Evolutionary conservation across 495 filamentous ascomycete genomes (phyloP), one percentile per base, ranked within the genome.

Genomic region (Penicillium fimorum): DNA sequence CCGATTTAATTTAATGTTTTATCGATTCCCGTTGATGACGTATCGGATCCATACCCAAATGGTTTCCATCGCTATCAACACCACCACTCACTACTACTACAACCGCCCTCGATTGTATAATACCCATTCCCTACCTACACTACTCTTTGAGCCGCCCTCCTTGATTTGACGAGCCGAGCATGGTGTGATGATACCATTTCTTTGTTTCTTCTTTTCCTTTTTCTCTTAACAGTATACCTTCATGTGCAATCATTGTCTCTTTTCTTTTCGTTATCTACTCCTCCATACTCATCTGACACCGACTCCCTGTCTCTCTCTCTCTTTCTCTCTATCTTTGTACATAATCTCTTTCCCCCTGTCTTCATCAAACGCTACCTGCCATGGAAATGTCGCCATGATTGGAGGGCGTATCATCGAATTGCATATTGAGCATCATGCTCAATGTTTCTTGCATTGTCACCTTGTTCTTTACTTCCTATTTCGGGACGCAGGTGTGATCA

Each of bases 1-100:
- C 25, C 56, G 47, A 55, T 54, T 38, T 73, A 71, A 72, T 74
- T 50, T 73, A 73, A 75, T 74, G 66, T 70, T 62, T 76, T 69
- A 72, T 73, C 67, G 68, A 68, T 59, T 54, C 62, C 53, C 56
- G 48, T 47, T 69, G 65, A 74, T 67, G 69, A 58, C 59, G 64
- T 65, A 62, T 67, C 64, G 61, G 68, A 70, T 32, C 18, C 29
- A 20, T 20, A 29, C 8, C 29, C 13, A 10, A n/a, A 12, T 47
- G 27, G 4, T 46, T 35, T 58, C 46, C 48, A 5, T 42, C 30
- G 49, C 29, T 18, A 41, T 53, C 40, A 42, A 25, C 41, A 54
- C 48, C 38, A 40, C 33, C 44, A 50, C 38, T 40, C 35, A 47
- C 37, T 61, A 47, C 61, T 56, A 59, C 51, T 43, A 47, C 50